A percentile compares a stretch with the other conserved stretches of the same genome.
Evolutionary conservation across 2,329 filamentous ascomycete genomes (phyloP).

Genomic region (Coniochaeta prunicola): DNA sequence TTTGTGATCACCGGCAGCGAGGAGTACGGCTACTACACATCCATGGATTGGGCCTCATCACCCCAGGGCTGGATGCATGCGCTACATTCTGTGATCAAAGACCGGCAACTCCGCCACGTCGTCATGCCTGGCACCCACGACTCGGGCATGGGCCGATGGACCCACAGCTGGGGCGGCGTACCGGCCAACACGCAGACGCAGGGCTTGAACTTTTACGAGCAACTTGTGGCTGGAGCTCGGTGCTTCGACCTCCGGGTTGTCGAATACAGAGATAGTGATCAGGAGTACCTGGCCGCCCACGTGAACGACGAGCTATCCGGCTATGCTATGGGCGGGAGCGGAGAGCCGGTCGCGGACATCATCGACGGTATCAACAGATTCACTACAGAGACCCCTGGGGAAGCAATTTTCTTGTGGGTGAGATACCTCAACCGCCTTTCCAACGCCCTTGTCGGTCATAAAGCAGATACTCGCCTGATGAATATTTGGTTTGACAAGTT

Average conservation of each 20-base stretch:
- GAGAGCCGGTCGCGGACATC: constrained; percentile 33
- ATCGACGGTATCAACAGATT: constrained; percentile 37
- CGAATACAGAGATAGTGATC: neutral
- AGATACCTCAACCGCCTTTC: constrained; percentile 32
- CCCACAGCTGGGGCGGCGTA: constrained; percentile 12
- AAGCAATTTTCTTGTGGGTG: constrained; percentile 39
- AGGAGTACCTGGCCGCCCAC: constrained; percentile 27
- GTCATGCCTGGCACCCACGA: constrained; percentile 35
- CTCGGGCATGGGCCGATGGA: constrained; percentile 26
- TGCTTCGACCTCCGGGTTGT: constrained; percentile 31
- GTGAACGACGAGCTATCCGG: constrained; percentile 16
- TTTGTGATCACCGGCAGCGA: constrained; percentile 13
- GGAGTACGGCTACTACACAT: constrained; percentile 9
- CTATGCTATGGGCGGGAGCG: constrained; percentile 35
- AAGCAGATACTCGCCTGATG: constrained; percentile 23
- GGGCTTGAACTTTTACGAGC: constrained; percentile 26
- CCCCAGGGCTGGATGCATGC: constrained; percentile 11
- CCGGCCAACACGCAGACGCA: constrained; percentile 29
- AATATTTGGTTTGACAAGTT: constrained; percentile 35
- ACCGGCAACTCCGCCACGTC: constrained; percentile 29
- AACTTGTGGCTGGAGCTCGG: constrained; percentile 28
- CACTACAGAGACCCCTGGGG: constrained; percentile 31
- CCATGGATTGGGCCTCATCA: constrained; percentile 1
- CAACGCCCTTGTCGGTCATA: constrained; percentile 21
- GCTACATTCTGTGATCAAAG: constrained; percentile 10